These are phyloP conservation scores for Bryum argenteum DNA, from an alignment of 225 moss, liverwort and hornwort species.

Conservation along the genomic window DNA sequence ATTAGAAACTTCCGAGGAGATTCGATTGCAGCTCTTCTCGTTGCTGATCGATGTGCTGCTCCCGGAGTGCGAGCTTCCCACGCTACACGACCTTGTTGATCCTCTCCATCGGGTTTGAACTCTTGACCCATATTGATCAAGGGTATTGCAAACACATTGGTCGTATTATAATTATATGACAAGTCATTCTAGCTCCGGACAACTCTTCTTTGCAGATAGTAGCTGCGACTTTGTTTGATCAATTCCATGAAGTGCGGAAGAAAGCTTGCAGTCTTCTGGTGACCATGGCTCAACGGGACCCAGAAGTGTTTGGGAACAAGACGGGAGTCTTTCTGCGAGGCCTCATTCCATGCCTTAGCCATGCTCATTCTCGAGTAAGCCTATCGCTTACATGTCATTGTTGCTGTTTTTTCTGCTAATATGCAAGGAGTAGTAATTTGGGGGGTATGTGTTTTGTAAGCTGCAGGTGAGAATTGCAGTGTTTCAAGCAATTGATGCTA, in stretches of 20 bases:
- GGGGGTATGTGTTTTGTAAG: conserved; percentile 1
- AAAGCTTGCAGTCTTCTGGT: conserved; percentile 68
- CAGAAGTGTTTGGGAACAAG: conserved; percentile 62
- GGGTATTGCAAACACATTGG: too few relatives aligned
- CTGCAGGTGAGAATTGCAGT: conserved; percentile 75
- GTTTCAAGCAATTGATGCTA: conserved; percentile 76
- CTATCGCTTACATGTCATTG: too few relatives aligned
- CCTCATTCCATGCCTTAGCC: conserved; percentile 69
- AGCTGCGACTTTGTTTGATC: conserved; percentile 60
- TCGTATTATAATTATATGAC: too few relatives aligned
- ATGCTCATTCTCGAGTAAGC: conserved; percentile 78
- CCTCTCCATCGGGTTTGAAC: conserved; percentile 65
- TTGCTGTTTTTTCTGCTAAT: too few relatives aligned
- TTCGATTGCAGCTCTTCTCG: conserved; percentile 69
- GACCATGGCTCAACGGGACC: conserved; percentile 51
- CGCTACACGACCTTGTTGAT: conserved; percentile 45
- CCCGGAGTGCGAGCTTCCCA: conserved; percentile 49
- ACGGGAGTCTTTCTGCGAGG: conserved; percentile 72
- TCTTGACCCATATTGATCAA: not conserved
- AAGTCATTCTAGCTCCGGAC: too few relatives aligned
- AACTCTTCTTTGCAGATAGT: conserved; percentile 79
- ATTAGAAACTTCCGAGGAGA: conserved; percentile 76
- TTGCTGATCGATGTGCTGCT: conserved; percentile 54
- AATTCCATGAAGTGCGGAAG: conserved; percentile 89
- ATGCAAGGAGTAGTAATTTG: too few relatives aligned